Base-by-base conservation (phyloP, 306 rosid genomes). In the Alnus rubra region DNA sequence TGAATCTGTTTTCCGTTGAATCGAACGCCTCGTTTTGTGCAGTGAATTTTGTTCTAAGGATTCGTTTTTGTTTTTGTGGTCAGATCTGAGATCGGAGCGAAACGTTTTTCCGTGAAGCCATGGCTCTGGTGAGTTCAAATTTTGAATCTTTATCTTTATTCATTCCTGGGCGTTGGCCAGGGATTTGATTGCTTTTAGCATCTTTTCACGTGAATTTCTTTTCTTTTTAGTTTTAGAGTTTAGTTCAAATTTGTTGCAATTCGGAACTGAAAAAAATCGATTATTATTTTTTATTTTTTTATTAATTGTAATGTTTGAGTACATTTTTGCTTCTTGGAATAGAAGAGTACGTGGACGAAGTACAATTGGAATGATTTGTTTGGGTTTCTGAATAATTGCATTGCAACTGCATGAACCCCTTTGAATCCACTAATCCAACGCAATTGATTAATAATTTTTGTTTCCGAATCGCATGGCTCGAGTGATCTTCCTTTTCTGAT, bases 61-160 rank as follows among this genome's bases (percentile, higher is more conserved):
- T 39, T 2, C 14, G 3, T n/a, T 12, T 62, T 60, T 31, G 60
- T 30, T 3, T 52, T 62, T 81, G 28, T 74, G 72, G 42, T 67
- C 89, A 87, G 94, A 88, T 93, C 96, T 81, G 77, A 31, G 42
- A 33, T 84, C 71, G 45, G 87, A 42, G 90, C 76, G 67, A 80
- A 78, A 37, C 85, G 67, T 76, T 80, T 69, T 69, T 31, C 69
- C 18, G 69, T 4, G 69, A 62, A 31, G 69, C 83, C 80, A 93
- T 93, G 97, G 90, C 92, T 81, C 88, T 93, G 90, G 94, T 88
- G 83, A 84, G 96, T 85, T 3, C n/a, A 1, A 11, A 8, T 39
- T 0, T 18, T 39, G 48, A 1, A 16, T 64, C 23, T 64, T 64
- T 64, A 5, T 15, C 8, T 16, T 7, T 59, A 59, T 4, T 28